Conservation (phyloP, 2,329 filamentous ascomycete species). For the Claviceps sp. region DNA sequence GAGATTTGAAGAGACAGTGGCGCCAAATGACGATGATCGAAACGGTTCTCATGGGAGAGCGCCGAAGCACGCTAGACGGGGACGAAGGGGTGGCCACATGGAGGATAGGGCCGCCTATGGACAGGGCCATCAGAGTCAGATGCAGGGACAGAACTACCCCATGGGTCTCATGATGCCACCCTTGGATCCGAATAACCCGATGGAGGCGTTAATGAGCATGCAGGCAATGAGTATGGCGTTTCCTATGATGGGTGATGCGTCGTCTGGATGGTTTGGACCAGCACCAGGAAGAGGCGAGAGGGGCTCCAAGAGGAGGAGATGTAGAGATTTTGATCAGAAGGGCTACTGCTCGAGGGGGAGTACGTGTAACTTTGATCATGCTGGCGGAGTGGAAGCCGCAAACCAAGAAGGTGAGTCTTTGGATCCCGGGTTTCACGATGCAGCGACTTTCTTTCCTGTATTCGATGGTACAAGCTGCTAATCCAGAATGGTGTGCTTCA, state of each 20-base stretch:
- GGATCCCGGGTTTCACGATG: background rate
- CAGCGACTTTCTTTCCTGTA: too few species aligned
- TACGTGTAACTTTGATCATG: conserved; percentile 58
- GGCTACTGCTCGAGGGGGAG: conserved; percentile 58
- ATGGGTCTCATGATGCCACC: conserved; percentile 18
- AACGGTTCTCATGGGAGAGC: conserved; percentile 19
- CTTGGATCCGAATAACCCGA: conserved; percentile 46
- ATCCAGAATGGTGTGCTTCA: conserved; percentile 2
- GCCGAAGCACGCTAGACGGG: conserved; percentile 48
- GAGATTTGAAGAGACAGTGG: conserved; percentile 20
- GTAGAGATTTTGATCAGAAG: conserved; percentile 58
- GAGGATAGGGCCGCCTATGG: conserved; percentile 9
- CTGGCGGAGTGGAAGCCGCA: conserved; percentile 10
- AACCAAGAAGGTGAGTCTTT: conserved; percentile 14
- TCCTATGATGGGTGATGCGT: conserved; percentile 24
- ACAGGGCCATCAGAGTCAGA: background rate
- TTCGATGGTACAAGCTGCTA: background rate
- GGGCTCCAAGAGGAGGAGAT: conserved; percentile 29
- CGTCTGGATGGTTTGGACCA: conserved; percentile 10
- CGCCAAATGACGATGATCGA: background rate
- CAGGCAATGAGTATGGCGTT: conserved; percentile 39
- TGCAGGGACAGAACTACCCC: conserved; percentile 8
- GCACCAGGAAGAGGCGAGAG: conserved; percentile 6
- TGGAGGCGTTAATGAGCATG: conserved; percentile 49
- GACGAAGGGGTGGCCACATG: conserved; percentile 22